These are phyloP conservation scores for Sonneratia alba DNA, from an alignment of 345 rosid species.

Conservation along the genomic window DNA sequence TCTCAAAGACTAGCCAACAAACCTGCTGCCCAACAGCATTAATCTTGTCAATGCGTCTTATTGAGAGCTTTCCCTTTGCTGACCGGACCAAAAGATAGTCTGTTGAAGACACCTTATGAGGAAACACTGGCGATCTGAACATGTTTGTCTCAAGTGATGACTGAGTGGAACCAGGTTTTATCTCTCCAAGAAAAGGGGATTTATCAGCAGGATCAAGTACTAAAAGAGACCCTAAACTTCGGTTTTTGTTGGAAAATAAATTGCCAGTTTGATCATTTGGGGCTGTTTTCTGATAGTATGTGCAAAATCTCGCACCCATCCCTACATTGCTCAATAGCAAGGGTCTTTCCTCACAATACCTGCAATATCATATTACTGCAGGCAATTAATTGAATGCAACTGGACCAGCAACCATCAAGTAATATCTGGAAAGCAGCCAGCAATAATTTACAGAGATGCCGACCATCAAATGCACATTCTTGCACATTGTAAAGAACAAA, in stretches of 20 bases:
- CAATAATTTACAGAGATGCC: neutral
- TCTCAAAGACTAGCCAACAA: conserved; percentile 10
- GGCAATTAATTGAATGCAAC: neutral
- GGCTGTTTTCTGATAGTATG: conserved; percentile 81
- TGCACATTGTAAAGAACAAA: neutral
- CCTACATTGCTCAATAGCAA: conserved; percentile 76
- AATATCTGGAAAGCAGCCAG: neutral
- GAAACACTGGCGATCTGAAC: conserved; percentile 86
- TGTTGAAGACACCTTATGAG: conserved; percentile 72
- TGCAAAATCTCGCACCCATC: conserved; percentile 92
- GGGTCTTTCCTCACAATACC: conserved; percentile 98
- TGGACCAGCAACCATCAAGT: neutral
- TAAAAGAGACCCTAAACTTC: conserved; percentile 57
- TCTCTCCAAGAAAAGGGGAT: conserved; percentile 95
- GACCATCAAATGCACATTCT: neutral
- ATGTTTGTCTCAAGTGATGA: conserved; percentile 88
- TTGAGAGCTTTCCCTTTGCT: conserved; percentile 87
- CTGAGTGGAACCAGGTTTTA: conserved; percentile 69
- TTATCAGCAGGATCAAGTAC: conserved; percentile 76
- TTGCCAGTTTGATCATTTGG: conserved; percentile 63
- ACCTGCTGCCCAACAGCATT: conserved; percentile 96
- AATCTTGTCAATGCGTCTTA: conserved; percentile 84
- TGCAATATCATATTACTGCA: conserved; percentile 14
- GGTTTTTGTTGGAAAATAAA: conserved; percentile 44
- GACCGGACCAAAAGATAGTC: conserved; percentile 89